Base-by-base conservation (phyloP, 2,329 filamentous ascomycete genomes). In the Trichoderma semiorbis region DNA sequence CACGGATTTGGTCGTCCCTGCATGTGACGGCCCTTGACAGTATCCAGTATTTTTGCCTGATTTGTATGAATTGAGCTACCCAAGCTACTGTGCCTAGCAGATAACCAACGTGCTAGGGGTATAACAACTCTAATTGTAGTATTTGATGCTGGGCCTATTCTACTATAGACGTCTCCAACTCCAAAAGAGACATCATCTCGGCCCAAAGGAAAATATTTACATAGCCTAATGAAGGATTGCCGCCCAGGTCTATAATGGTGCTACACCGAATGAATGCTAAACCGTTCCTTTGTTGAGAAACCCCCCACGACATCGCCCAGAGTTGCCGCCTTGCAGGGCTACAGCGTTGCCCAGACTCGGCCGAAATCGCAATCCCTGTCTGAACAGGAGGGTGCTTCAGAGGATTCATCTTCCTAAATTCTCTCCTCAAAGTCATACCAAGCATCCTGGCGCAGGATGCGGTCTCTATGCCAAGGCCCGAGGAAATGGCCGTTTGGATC, bases 401-500 rank as follows among this genome's bases (percentile, higher is more conserved):
- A 73, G 26, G 75, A 72, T 74, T 83, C 82, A 43, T 43, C 39
- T n/a, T n/a, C 39, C 39, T 43, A 43, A 43, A 10, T 10, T 7
- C 80, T 74, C 75, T 83, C 81, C 68, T 84, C 82, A 34, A 84
- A 73, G 39, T 77, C 75, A 16, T 83, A 76, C 65, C 75, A 79
- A 4, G 77, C 72, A 1, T 77, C 80, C 21, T 79, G 79, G 3
- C 77, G 79, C 55, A 90, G 79, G 24, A 97, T 83, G 76, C 89
- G 89, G 66, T 91, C 87, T 32, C 92, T 86, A 81, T 98, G 94
- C 95, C 95, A 99, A 63, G 94, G 91, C 2, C 95, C 95, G 16
- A 95, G 86, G 81, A 97, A 97, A 88, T 97, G 91, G 71, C 94
- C 94, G 73, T 94, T 89, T 0, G 92, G 91, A 78, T 97, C 94